Evolutionary conservation across 495 filamentous ascomycete species (phyloP), one percentile per base, ranked within the genome.

Genomic region (Penicillium angulare): DNA sequence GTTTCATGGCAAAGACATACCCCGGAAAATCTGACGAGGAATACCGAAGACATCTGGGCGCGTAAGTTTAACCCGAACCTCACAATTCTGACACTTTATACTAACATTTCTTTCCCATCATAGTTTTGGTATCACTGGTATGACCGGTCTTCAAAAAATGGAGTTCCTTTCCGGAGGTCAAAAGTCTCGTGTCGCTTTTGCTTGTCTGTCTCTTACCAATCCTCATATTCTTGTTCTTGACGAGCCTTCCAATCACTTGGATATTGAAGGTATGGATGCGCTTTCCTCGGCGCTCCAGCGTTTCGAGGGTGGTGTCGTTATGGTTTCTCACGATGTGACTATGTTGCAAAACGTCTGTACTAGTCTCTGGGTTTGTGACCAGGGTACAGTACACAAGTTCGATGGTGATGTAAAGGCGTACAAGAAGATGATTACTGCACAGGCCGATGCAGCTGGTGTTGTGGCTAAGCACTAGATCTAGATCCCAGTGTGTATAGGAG

Each of bases 211-310:
- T 2, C 72, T 99, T 44, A 87, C 82, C 18, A 95, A 97, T 68
- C 93, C 93, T 13, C 93, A 99, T 65, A 97, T 99, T 55, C 76
- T 99, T 20, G 95, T 99, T 43, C 88, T 99, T 35, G 93, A 99
- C 79, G 93, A 99, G 65, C 93, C 93, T 62, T 93, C 88, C 45
- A 99, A 99, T 74, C 93, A 99, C 60, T 74, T 99, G 61, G 93
- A 99, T 82, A 97, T 99, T 60, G 93, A 99, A 67, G 93, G 95
- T 49, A 99, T 99, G 93, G 93, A 99, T 73, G 93, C 95, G 9
- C 70, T 99, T 13, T 82, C 86, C 1, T 81, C 85, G 32, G 93
- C 95, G 20, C 78, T 99, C 41, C 78, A 82, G 56, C 81, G 84
- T 51, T 99, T 97, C 69, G 79, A 95, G 70, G 93, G 93, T 35